Evolutionary conservation across 2,329 filamentous ascomycete species (phyloP).

Genomic region (Botryotinia narcissicola): DNA sequence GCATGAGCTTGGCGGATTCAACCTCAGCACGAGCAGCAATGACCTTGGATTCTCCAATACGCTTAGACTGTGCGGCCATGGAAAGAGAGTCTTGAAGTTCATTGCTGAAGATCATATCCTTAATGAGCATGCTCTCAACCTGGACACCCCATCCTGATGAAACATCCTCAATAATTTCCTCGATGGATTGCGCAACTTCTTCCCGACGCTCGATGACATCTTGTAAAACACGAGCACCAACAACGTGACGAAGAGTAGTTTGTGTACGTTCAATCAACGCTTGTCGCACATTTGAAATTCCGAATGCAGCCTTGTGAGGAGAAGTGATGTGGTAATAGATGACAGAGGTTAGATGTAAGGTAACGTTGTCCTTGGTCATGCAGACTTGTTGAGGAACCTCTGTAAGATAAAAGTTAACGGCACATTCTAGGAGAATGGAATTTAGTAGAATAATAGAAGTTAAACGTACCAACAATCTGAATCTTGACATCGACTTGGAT

Average conservation of each 20-base stretch:
- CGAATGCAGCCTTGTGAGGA: constrained; percentile 95
- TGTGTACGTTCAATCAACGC: constrained; percentile 98
- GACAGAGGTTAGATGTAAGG: constrained; percentile 86
- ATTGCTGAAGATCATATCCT: constrained; percentile 96
- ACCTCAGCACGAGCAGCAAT: constrained; percentile 97
- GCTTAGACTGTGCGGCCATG: constrained; percentile 98
- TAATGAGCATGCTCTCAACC: constrained; percentile 98
- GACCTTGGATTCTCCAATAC: constrained; percentile 97
- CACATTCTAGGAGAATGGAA: neutral
- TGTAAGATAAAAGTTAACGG: constrained; percentile 25
- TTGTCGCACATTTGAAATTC: constrained; percentile 90
- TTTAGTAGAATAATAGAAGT: neutral
- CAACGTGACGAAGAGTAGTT: constrained; percentile 94
- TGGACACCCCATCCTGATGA: constrained; percentile 91
- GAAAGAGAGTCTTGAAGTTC: constrained; percentile 94
- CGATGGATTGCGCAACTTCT: constrained; percentile 91
- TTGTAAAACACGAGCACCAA: constrained; percentile 91
- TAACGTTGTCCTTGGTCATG: constrained; percentile 99
- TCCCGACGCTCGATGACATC: constrained; percentile 98
- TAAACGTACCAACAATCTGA: constrained; percentile 71
- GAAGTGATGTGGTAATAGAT: constrained; percentile 98
- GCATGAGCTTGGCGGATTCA: constrained; percentile 91
- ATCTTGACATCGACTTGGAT: constrained; percentile 98
- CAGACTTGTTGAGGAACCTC: constrained; percentile 95
- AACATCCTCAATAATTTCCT: constrained; percentile 96